Evolutionary conservation across 345 rosid species (phyloP).

Genomic region (Syzygium aromaticum): DNA sequence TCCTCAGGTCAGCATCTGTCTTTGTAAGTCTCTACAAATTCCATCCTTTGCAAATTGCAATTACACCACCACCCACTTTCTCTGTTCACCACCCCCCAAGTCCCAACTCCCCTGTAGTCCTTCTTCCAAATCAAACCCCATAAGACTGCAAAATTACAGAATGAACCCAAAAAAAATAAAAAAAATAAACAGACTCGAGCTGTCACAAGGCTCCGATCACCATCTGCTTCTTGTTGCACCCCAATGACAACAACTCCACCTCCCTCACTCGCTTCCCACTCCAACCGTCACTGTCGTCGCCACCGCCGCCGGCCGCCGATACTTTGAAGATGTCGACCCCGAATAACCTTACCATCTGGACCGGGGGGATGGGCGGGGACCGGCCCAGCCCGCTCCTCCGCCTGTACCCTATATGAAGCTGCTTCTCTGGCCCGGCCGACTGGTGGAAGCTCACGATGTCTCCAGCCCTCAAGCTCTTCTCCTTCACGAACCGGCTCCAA

Average conservation of each 20-base stretch:
- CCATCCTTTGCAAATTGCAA: slow-evolving; percentile 27
- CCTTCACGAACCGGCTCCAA: slow-evolving; percentile 94
- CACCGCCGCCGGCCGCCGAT: not conserved
- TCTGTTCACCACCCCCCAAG: not conserved
- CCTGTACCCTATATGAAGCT: slow-evolving; percentile 60
- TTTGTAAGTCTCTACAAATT: not conserved
- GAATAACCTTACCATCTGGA: slow-evolving; percentile 51
- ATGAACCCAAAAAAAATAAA: not conserved
- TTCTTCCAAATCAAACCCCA: not conserved
- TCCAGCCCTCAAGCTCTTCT: slow-evolving; percentile 72
- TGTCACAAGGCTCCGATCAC: slow-evolving; percentile 46
- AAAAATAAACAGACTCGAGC: not conserved
- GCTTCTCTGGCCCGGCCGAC: slow-evolving; percentile 68
- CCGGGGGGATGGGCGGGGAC: slow-evolving; percentile 18
- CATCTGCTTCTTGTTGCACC: slow-evolving; percentile 66
- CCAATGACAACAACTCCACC: slow-evolving; percentile 41
- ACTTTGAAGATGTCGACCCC: slow-evolving; percentile 1
- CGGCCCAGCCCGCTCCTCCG: slow-evolving; percentile 16
- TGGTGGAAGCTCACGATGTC: slow-evolving; percentile 70
- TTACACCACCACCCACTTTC: slow-evolving; percentile 6
- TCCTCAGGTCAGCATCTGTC: slow-evolving; percentile 7
- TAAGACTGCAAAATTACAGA: not conserved
- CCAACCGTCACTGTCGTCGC: slow-evolving; percentile 19
- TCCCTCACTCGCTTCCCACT: slow-evolving; percentile 51
- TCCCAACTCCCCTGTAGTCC: not conserved